Evolutionary conservation across 2,329 filamentous ascomycete species (phyloP), one percentile per base, ranked within the genome.

Genomic region (Microdochium nivale): DNA sequence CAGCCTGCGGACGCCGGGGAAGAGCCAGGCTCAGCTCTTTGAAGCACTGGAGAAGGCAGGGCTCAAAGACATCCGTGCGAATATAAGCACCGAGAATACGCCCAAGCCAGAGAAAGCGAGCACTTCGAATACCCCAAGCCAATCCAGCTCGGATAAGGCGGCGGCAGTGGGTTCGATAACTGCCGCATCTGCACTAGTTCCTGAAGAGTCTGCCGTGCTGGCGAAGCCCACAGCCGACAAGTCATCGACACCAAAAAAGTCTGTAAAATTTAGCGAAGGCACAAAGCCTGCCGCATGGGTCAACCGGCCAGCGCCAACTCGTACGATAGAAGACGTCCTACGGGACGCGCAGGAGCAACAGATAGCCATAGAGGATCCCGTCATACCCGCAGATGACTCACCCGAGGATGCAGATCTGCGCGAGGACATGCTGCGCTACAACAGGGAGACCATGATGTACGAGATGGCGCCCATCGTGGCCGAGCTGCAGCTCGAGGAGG

Each of bases 391-490:
- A 1, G 79, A 87, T 49, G 94, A 99, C 60, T 81, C 86, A 0
- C 75, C 80, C 13, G 90, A 95, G 57, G 92, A 96, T 56, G 87
- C 90, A 3, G 79, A 79, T 30, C 68, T 96, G 24, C 84, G 94
- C 5, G 81, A 85, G 52, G 85, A 96, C 62, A 97, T 99, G 91
- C 76, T 97, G 8, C 79, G 88, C 56, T 99, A 97, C 64, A 86
- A 88, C 55, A 77, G 56, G 51, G 53, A 63, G 33, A 64, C 62
- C 3, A 63, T 64, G 62, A 73, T 96, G 68, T 85, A 86, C 46
- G 92, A 97, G 66, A 85, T 99, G 52, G 90, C 90, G 3, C 83
- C 89, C 35, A 88, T 99, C 2, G 94, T 99, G 16, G 94, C 94
- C 16, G 90, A 97, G 69, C 79, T 99, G 47, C 82, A 95, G 53